Evolutionary conservation across 2,329 filamentous ascomycete species (phyloP), one percentile per base, ranked within the genome.

Genomic region (Sporothrix curviconia): DNA sequence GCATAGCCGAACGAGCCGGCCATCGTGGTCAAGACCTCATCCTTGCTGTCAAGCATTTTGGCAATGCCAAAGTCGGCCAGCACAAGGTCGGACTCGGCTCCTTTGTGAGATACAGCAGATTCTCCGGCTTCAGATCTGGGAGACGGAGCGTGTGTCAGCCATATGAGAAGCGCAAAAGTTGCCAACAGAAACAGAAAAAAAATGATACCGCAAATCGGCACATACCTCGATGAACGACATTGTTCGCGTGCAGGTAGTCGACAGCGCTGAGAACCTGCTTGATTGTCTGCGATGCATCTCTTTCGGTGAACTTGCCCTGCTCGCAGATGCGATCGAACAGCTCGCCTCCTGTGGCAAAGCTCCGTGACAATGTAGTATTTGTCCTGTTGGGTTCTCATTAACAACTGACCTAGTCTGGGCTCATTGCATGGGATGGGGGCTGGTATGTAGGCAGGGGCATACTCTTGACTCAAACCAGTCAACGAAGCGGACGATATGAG

Each of bases 321-420:
- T 97, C 92, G 76, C 94, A 99, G 66, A 99, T 99, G 57, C 95
- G 87, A 69, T 99, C 94, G 72, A 99, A 99, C 62, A 99, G 77
- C 76, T 99, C 94, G 71, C 94, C 94, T 64, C 94, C 94, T 0
- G 90, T 96, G 42, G 94, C 94, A 57, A n/a, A 99, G 80, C 73
- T 99, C 88, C 32, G 94, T 99, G 66, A 99, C 92, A 65, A 99
- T 97, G 73, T 99, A 99, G 77, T 96, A 99, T 78, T 99, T 99
- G 78, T 99, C 94, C 91, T 96, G 66, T 30, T 28, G 9, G n/a
- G n/a, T n/a, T n/a, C n/a, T n/a, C n/a, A n/a, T n/a, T n/a, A n/a
- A n/a, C n/a, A n/a, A n/a, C n/a, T n/a, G n/a, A n/a, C n/a, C n/a
- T n/a, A n/a, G n/a, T n/a, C n/a, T n/a, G n/a, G n/a, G n/a, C n/a